Conservation (phyloP, 306 rosid species). For the Hylodesmum podocarpum region DNA sequence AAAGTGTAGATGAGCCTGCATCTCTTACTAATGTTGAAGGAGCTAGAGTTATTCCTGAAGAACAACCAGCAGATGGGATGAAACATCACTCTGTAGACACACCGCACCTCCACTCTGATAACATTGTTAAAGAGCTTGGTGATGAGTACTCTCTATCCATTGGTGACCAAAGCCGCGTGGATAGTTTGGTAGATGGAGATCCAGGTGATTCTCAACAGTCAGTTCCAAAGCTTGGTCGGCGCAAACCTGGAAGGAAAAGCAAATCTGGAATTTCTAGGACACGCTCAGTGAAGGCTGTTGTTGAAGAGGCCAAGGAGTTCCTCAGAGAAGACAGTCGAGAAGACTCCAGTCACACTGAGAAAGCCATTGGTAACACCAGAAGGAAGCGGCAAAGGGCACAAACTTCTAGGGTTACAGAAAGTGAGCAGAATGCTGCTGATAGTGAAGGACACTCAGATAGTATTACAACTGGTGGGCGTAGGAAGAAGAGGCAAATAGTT, state of each 20-base stretch:
- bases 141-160: slow-evolving; percentile 39
- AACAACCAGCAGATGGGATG: slow-evolving; percentile 37
- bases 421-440: slow-evolving; percentile 62
- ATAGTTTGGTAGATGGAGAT: slow-evolving; percentile 56
- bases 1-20: slow-evolving; percentile 31
- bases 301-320: slow-evolving; percentile 73
- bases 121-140: slow-evolving; percentile 38
- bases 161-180: slow-evolving; percentile 56
- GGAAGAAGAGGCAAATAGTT: slow-evolving; percentile 62
- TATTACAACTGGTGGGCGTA: slow-evolving; percentile 60
- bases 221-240: slow-evolving; percentile 45
- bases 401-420: slow-evolving; percentile 50
- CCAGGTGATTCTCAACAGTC: slow-evolving; percentile 77
- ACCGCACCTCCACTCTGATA: slow-evolving; percentile 36
- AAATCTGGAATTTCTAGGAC: slow-evolving; percentile 68
- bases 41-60: slow-evolving; percentile 34
- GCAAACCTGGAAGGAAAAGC: slow-evolving; percentile 42
- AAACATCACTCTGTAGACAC: slow-evolving; percentile 34
- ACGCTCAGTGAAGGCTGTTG: slow-evolving; percentile 68
- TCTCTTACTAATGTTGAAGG: slow-evolving; percentile 34
- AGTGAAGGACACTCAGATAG: slow-evolving; percentile 79
- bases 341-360: slow-evolving; percentile 46
- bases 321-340: slow-evolving; percentile 51
- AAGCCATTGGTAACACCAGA: slow-evolving; percentile 37
- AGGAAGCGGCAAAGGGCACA: slow-evolving; percentile 60